These are phyloP conservation scores for Tetrahymena malaccensis DNA, from an alignment of 73 alveolate species.

Conservation along the genomic window DNA sequence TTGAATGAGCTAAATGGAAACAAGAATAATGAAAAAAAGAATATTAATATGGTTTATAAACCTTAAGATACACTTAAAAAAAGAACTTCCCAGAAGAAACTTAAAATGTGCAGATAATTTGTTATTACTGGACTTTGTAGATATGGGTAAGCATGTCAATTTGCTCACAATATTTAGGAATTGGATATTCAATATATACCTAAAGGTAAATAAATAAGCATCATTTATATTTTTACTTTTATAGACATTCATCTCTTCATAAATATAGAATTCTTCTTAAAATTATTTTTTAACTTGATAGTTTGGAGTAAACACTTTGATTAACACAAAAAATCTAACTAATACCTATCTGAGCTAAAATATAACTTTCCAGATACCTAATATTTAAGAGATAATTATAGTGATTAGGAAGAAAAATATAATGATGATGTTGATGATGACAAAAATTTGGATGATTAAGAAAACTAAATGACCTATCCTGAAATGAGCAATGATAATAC, in stretches of 20 bases:
- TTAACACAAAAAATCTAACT: not conserved
- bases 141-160: not conserved
- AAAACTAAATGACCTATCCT: not conserved
- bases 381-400: not conserved
- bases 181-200: not conserved
- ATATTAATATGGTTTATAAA: not conserved
- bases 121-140: not conserved
- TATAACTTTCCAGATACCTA: not conserved
- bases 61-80: not conserved
- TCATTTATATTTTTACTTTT: not conserved
- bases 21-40: not conserved
- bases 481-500: not conserved
- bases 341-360: not conserved
- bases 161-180: not conserved
- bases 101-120: not conserved
- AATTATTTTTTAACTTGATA: not conserved
- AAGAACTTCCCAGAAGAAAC: not conserved
- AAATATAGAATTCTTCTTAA: not conserved
- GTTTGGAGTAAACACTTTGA: not conserved
- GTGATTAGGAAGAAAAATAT: not conserved
- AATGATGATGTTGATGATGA: no score
- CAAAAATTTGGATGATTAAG: not conserved
- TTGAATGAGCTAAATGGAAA: not conserved
- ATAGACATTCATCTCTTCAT: no score
- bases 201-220: not conserved